Conservation (phyloP, 306 rosid genomes). For the Rosa lucieae region DNA sequence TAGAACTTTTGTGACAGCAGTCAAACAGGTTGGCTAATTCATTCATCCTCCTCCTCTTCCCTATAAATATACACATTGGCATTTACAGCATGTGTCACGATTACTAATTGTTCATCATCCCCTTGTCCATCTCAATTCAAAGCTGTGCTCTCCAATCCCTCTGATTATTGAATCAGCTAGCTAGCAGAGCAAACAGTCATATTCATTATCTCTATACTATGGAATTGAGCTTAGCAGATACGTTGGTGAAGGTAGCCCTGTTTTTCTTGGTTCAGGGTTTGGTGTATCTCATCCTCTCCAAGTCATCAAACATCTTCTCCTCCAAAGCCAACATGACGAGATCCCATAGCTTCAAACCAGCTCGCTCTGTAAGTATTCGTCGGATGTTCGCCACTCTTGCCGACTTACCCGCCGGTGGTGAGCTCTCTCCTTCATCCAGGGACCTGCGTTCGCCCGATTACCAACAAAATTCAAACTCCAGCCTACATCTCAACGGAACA, state of each 20-base stretch:
- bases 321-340: constrained; percentile 38
- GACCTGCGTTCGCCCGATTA: constrained; percentile 31
- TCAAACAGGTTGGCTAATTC: background rate
- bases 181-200: background rate
- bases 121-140: too few relatives aligned
- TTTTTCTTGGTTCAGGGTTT: constrained; percentile 64
- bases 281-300: constrained; percentile 78
- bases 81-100: background rate
- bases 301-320: constrained; percentile 72
- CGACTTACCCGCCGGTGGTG: constrained; percentile 65
- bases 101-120: background rate
- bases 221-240: constrained; percentile 47
- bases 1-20: background rate
- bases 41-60: background rate
- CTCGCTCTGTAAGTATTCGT: constrained; percentile 65
- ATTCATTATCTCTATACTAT: constrained; percentile 14
- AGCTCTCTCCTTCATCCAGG: constrained; percentile 53
- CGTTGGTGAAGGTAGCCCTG: constrained; percentile 57
- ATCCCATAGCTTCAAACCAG: constrained; percentile 61
- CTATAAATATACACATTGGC: background rate
- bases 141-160: background rate
- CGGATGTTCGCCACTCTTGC: constrained; percentile 62
- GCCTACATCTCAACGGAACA: background rate
- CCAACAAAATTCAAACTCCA: constrained; percentile 12
- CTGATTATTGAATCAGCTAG: background rate